Evolutionary conservation across 805 yeast genomes (phyloP).

Genomic region (Metschnikowia aberdeeniae): DNA sequence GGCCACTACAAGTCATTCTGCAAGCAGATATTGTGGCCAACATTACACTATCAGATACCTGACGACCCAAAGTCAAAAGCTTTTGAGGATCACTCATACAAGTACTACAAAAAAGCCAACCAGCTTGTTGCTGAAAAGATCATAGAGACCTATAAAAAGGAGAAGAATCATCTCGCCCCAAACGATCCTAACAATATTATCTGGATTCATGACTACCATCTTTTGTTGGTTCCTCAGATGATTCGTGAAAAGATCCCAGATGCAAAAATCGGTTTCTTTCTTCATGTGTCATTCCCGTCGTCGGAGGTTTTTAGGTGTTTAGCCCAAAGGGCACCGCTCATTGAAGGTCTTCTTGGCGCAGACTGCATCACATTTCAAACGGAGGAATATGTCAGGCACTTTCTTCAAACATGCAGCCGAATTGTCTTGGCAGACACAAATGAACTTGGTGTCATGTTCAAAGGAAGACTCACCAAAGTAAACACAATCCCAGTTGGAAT

Average conservation of each 20-base stretch:
- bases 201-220: constrained; percentile 95
- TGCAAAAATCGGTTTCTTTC: constrained; percentile 86
- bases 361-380: constrained; percentile 87
- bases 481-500: constrained; percentile 74
- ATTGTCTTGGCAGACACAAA: constrained; percentile 79
- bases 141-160: constrained; percentile 50
- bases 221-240: constrained; percentile 82
- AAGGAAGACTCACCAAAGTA: constrained; percentile 54
- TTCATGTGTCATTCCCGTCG: constrained; percentile 93
- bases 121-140: constrained; percentile 76
- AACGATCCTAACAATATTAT: constrained; percentile 55
- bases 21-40: constrained; percentile 95
- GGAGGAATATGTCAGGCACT: constrained; percentile 89
- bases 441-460: constrained; percentile 54
- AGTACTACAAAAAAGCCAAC: constrained; percentile 70
- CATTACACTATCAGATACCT: constrained; percentile 88
- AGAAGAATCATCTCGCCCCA: constrained; percentile 46
- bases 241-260: constrained; percentile 68
- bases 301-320: constrained; percentile 92
- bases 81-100: constrained; percentile 95
- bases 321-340: constrained; percentile 74
- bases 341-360: constrained; percentile 85
- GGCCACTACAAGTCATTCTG: constrained; percentile 92
- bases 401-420: constrained; percentile 83
- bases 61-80: constrained; percentile 92